Conservation (phyloP, 1,284 basidiomycete species). For the Afroboletus lepidellus region DNA sequence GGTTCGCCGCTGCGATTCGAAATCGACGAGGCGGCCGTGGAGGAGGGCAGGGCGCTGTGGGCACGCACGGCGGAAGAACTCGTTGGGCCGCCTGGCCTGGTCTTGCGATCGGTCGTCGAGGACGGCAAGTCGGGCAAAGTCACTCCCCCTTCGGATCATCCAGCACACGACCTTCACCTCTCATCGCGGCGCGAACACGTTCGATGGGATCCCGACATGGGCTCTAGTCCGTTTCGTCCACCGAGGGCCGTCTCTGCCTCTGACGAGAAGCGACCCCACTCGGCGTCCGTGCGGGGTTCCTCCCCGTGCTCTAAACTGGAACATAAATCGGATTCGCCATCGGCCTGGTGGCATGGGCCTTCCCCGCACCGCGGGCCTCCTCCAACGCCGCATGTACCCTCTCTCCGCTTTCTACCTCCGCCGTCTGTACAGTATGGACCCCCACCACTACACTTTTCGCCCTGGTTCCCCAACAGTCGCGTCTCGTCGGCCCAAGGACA, state of each 20-base stretch:
- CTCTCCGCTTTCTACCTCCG: slow-evolving; percentile 18
- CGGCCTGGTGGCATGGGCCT: slow-evolving; percentile 13
- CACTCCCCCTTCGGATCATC: not conserved
- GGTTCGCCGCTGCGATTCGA: slow-evolving; percentile 5
- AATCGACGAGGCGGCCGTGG: slow-evolving; percentile 25
- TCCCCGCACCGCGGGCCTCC: slow-evolving; percentile 8
- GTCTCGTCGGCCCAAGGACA: slow-evolving; percentile 17
- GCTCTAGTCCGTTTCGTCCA: not conserved
- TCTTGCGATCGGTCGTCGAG: slow-evolving; percentile 6
- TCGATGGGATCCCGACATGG: slow-evolving; percentile 19
- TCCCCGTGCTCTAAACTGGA: slow-evolving; percentile 5
- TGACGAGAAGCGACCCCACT: slow-evolving; percentile 1
- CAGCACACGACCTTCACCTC: not conserved
- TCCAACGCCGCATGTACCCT: slow-evolving; percentile 1
- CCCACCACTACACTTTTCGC: slow-evolving; percentile 13
- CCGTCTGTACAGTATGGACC: slow-evolving; percentile 14
- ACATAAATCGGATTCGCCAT: slow-evolving; percentile 11
- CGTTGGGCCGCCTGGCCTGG: slow-evolving; percentile 23
- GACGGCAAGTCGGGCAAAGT: slow-evolving; percentile 1
- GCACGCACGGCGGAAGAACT: slow-evolving; percentile 19
- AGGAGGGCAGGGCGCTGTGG: slow-evolving; percentile 26
- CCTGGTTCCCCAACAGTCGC: slow-evolving; percentile 21
- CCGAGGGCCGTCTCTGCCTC: not conserved
- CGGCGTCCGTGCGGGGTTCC: not conserved
- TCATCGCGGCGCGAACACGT: not conserved